Evolutionary conservation across 164 flowering plant species (phyloP), one percentile per base, ranked within the genome.

Genomic region (Aristolochia californica): DNA sequence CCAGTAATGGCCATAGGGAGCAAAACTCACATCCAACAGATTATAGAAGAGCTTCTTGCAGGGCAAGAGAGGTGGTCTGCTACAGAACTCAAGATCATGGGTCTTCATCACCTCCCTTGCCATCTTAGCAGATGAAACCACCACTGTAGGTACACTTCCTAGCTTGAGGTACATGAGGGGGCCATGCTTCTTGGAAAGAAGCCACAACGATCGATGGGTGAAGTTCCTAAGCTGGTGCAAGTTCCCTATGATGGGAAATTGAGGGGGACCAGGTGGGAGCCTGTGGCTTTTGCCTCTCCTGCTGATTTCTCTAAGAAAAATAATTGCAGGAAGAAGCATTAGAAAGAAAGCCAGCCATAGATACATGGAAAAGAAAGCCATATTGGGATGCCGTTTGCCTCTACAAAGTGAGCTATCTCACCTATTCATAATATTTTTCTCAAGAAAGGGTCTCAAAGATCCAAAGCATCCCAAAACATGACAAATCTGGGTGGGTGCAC

Each of bases 121-220:
- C 8, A 18, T 18, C n/a, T 17, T 23, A 14, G 51, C 51, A 45
- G 50, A 44, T 16, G 61, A 58, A 47, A 58, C 61, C 5, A 58
- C 51, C 3, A 58, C 5, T 13, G 50, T 45, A 2, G 61, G 61
- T 17, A 58, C 30, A 3, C 25, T 11, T 12, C 61, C 61, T 5
- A 58, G 52, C 26, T 58, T 27, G n/a, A 58, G 38, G 40, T 58
- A 45, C 61, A 58, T 58, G 52, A 58, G 61, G 13, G 51, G 23
- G 38, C 61, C 61, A 45, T 58, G 40, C 27, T 58, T 45, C 22
- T 20, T 15, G n/a, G 62, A 18, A 17, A 30, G 55, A 11, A 13
- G 18, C n/a, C 24, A 28, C 17, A 59, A 23, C 0, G 55, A 10
- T 2, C 25, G 54, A 24, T 48, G 55, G 13, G 18, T 22, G 4